These are phyloP conservation scores for Lasiodiplodia gonubiensis DNA, from an alignment of 2,329 filamentous ascomycete species.

Conservation along the genomic window DNA sequence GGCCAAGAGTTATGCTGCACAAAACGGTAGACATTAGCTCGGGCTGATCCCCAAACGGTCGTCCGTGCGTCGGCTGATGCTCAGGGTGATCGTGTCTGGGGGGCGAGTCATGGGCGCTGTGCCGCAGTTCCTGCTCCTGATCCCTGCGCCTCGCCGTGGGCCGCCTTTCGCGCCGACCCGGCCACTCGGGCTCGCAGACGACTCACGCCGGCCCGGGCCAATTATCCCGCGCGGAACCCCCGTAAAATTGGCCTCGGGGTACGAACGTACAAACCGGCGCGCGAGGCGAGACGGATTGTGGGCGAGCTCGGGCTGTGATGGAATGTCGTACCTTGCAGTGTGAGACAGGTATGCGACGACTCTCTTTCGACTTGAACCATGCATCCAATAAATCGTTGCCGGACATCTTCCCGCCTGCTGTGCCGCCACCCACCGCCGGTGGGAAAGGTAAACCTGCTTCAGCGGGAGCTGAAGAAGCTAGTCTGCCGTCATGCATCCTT, in stretches of 20 bases:
- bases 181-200: neutral
- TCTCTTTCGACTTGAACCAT: neutral
- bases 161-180: neutral
- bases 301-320: neutral
- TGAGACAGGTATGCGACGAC: neutral
- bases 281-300: neutral
- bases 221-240: neutral
- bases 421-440: neutral
- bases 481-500: too few species aligned
- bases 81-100: neutral
- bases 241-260: neutral
- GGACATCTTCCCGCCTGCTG: neutral
- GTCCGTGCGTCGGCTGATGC: conserved; percentile 3
- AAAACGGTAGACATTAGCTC: neutral
- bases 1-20: neutral
- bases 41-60: neutral
- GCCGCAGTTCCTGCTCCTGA: neutral
- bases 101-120: conserved; percentile 11
- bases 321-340: neutral
- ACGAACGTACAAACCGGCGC: too few species aligned
- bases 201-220: neutral
- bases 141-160: neutral
- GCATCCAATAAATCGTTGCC: neutral
- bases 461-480: neutral
- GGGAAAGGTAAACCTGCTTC: neutral